Base-by-base conservation (phyloP, 306 rosid genomes). In the Psophocarpus tetragonolobus region DNA sequence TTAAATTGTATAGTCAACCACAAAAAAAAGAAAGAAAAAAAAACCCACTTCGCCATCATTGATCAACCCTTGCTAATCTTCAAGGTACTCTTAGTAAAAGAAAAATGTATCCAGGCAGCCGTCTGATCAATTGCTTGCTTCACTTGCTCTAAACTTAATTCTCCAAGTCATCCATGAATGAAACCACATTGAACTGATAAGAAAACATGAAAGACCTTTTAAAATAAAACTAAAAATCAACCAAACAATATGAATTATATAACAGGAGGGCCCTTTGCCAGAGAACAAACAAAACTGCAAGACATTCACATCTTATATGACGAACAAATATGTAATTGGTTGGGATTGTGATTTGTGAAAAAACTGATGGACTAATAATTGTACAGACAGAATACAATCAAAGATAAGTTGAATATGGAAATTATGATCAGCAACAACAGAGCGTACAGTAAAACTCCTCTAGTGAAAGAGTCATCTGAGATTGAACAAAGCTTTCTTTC, bases 61-160 rank as follows among this genome's bases (percentile, higher is more conserved):
- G 18, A 39, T 42, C 60, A 73, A 41, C n/a, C 18, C 20, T 74
- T n/a, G 64, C 38, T 58, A 11, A 21, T 42, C 53, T 30, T 51
- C 30, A 38, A 51, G 61, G 11, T 42, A 18, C 36, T 12, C 39
- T 45, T 51, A 30, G 26, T 50, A 58, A 23, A 44, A 21, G 32
- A 21, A 18, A 57, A 8, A 26, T 9, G 20, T 29, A 26, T 42
- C 74, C 17, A 15, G 24, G 63, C 10, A 6, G 65, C 24, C 27
- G 62, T 66, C 77, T 36, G n/a, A 61, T 38, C 81, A 70, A n/a
- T 76, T 51, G 62, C 69, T 62, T 29, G 35, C 27, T 76, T 51
- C 44, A 68, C 67, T 47, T 44, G 66, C 72, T 68, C 77, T 12
- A 58, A 30, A 21, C 6, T 77, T n/a, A 70, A 50, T 41, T 47